Evolutionary conservation across 768 basidiomycete species (phyloP).

Genomic region (Chlorophyllum brunneum): DNA sequence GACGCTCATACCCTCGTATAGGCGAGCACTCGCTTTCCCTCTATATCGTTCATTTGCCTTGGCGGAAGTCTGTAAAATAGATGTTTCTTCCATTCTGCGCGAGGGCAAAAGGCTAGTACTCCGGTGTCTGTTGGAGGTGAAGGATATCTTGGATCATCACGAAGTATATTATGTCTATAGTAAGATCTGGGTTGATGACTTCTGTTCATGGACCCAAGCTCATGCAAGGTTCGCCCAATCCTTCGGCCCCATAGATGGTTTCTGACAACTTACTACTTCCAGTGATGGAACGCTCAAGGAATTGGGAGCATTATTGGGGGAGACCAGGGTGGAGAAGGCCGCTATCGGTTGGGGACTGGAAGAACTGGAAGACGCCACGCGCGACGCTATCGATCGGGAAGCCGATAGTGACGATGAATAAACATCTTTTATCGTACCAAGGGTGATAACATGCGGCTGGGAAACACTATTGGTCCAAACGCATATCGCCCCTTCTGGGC

Average conservation of each 20-base stretch:
- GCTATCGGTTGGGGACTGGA: slow-evolving; percentile 70
- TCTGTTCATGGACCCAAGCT: slow-evolving; percentile 75
- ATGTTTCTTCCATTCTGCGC: slow-evolving; percentile 54
- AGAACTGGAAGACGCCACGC: slow-evolving; percentile 56
- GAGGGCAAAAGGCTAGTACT: slow-evolving; percentile 60
- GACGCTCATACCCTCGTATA: slow-evolving; percentile 60
- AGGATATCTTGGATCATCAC: slow-evolving; percentile 71
- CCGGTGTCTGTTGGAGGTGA: slow-evolving; percentile 69
- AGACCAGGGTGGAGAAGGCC: slow-evolving; percentile 44
- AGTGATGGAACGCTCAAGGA: slow-evolving; percentile 56
- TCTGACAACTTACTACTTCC: slow-evolving; percentile 7
- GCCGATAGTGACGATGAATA: slow-evolving; percentile 73
- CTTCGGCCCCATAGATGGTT: background rate
- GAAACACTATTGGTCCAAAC: background rate
- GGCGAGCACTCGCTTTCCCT: slow-evolving; percentile 73
- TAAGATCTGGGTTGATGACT: slow-evolving; percentile 84
- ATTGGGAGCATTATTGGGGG: slow-evolving; percentile 41
- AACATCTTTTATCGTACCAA: background rate
- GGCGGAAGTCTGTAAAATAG: slow-evolving; percentile 62
- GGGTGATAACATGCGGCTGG: background rate
- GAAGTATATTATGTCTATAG: slow-evolving; percentile 88
- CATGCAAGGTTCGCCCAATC: slow-evolving; percentile 55
- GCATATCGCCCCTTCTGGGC: background rate
- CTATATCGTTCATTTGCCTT: slow-evolving; percentile 76
- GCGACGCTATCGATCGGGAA: slow-evolving; percentile 30